Base-by-base conservation (phyloP, 2,329 filamentous ascomycete species). In the Penicillium decumbens region DNA sequence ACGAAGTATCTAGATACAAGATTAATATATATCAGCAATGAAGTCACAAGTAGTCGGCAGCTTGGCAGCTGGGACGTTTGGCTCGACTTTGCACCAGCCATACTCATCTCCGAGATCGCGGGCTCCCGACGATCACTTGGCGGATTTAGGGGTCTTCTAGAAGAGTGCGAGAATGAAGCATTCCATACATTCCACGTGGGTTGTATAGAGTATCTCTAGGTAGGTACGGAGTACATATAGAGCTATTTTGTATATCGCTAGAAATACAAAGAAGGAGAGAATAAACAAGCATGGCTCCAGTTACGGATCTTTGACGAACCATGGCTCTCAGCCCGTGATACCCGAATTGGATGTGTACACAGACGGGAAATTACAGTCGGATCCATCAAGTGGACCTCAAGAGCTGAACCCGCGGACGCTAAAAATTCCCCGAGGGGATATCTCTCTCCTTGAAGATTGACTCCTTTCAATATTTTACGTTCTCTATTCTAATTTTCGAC, bases 351-450 rank as follows among this genome's bases (percentile, higher is more conserved):
- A 23, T 4, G 23, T 13, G 39, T 37, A 39, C 35, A 45, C 48
- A 55, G 53, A 48, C 45, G 57, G 58, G 54, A 60, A 60, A 60
- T 59, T 60, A 41, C 20, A 23, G 20, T 23, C 20, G 50, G 47
- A 52, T 53, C 49, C 52, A 47, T 50, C 39, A 25, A 53, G 38
- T 40, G 38, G 38, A 40, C 38, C 38, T 27, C 38, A 56, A 57
- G 57, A 57, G 59, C 45, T 45, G 41, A 47, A 50, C 29, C 43
- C 51, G 48, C 48, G 28, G 56, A 57, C 56, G 51, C 55, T 58
- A 57, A 51, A 29, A 28, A 43, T 33, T 9, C 24, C 45, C 41
- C 6, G 32, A 33, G 33, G 33, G 15, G 18, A 18, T 18, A 10
- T 28, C 27, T 27, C 25, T 37, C 33, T 37, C 15, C 18, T 6